Conservation (phyloP, 2,329 filamentous ascomycete genomes). For the Trichoderma citrinoviride region DNA sequence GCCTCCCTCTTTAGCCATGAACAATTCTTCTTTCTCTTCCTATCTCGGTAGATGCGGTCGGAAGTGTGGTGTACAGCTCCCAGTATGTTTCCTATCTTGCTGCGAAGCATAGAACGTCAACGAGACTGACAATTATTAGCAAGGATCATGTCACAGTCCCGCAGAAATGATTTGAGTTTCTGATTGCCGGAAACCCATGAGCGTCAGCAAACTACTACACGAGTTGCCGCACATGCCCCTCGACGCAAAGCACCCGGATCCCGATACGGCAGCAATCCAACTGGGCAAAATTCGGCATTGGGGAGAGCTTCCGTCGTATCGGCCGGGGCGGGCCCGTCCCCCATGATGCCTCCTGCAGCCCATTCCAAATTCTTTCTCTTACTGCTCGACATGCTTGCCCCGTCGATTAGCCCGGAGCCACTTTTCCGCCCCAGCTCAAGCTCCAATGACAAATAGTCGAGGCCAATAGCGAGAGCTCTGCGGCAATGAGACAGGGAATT, state of each 20-base stretch:
- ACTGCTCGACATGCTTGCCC: not conserved
- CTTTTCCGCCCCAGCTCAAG: not conserved
- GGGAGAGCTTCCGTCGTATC: not conserved
- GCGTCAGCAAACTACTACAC: not conserved
- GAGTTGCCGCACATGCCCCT: not conserved
- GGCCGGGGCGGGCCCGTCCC: not conserved
- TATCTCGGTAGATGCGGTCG: not conserved
- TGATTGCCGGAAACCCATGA: not conserved
- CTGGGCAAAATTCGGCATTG: no score
- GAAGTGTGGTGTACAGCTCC: not conserved
- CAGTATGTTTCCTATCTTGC: not conserved
- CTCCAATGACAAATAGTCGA: constrained; percentile 13
- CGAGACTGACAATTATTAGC: constrained; percentile 6
- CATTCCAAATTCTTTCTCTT: constrained; percentile 20
- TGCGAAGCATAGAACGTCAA: not conserved
- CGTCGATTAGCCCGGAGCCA: not conserved
- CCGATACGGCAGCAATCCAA: not conserved
- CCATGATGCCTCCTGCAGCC: constrained; percentile 1
- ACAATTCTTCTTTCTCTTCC: not conserved
- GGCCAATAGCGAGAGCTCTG: not conserved
- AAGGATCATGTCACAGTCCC: not conserved
- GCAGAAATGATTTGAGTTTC: constrained; percentile 21
- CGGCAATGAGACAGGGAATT: not conserved
- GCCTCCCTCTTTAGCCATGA: not conserved
- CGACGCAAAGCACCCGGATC: not conserved